phyloP scores from a whole-genome alignment of 495 filamentous ascomycete species.

The Haplographium delicatum region DNA sequence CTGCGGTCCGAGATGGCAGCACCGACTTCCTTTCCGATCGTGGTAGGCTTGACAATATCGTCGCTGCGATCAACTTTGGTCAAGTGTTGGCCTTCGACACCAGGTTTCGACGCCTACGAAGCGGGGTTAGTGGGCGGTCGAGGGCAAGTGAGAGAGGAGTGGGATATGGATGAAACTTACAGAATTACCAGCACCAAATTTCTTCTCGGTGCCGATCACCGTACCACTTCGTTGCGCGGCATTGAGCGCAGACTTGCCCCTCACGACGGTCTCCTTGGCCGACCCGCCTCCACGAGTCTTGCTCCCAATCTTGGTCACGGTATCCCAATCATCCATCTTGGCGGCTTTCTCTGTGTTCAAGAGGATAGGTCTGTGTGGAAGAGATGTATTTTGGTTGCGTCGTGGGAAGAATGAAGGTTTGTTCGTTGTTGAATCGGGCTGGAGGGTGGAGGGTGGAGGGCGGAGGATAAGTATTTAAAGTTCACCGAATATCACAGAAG shows the following conservation, averaged over 20 bases:
- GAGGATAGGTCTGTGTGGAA: too few species aligned
- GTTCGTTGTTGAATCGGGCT: constrained; percentile 19
- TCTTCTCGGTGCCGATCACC: constrained; percentile 88
- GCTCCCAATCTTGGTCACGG: constrained; percentile 88
- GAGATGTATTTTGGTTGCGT: too few species aligned
- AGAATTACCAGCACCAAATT: constrained; percentile 67
- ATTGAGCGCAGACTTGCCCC: constrained; percentile 83
- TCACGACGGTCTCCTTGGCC: constrained; percentile 78
- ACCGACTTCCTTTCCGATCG: constrained; percentile 73
- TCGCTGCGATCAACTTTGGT: constrained; percentile 98
- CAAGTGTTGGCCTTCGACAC: constrained; percentile 83
- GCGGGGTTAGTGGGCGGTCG: constrained; percentile 2
- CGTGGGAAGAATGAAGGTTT: constrained; percentile 16
- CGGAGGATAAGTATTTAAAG: constrained; percentile 31
- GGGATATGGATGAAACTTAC: constrained; percentile 47
- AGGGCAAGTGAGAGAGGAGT: not conserved
- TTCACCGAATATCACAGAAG: constrained; percentile 5
- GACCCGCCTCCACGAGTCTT: constrained; percentile 61
- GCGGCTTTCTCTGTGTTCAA: too few species aligned
- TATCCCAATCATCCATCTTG: constrained; percentile 68
- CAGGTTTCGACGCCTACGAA: constrained; percentile 49
- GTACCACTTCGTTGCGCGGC: constrained; percentile 77
- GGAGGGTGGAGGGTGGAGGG: constrained; percentile 23
- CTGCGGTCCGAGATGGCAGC: constrained; percentile 74
- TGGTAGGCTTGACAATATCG: constrained; percentile 96